Evolutionary conservation across 2,329 filamentous ascomycete species (phyloP).

Genomic region (Aurifilum marmelostoma): DNA sequence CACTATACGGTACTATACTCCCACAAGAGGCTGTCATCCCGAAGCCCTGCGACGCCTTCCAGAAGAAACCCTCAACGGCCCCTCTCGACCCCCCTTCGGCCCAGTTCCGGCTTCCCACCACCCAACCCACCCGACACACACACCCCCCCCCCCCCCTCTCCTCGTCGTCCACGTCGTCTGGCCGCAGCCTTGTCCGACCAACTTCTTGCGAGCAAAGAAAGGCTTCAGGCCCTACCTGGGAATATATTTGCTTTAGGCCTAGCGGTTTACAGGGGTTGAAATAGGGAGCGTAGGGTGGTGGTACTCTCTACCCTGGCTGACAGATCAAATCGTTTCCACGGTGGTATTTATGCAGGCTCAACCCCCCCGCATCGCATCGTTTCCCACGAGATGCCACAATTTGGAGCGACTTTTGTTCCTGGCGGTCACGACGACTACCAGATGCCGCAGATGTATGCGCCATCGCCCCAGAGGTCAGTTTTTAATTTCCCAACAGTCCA

Average conservation of each 20-base stretch:
- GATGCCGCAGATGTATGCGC: constrained; percentile 63
- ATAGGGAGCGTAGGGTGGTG: constrained; percentile 14
- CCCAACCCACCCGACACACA: constrained; percentile 11
- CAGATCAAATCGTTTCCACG: constrained; percentile 29
- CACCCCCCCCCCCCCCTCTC: too few species aligned
- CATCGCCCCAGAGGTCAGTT: constrained; percentile 60
- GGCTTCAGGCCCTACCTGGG: constrained; percentile 27
- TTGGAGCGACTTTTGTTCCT: constrained; percentile 63
- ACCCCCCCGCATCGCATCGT: constrained; percentile 38
- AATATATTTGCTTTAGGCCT: constrained; percentile 27
- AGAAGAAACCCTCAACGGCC: constrained; percentile 22
- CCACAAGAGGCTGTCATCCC: too few species aligned
- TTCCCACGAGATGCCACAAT: constrained; percentile 48
- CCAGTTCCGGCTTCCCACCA: constrained; percentile 11
- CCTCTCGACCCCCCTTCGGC: constrained; percentile 23
- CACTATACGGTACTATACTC: neutral
- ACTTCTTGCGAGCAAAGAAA: neutral
- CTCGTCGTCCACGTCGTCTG: neutral
- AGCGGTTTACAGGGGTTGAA: constrained; percentile 24
- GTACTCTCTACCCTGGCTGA: constrained; percentile 31
- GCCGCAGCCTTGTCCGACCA: neutral
- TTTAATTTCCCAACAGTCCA: constrained; percentile 18
- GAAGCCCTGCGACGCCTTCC: constrained; percentile 16
- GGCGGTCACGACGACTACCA: constrained; percentile 63
- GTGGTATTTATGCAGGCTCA: constrained; percentile 39